These are phyloP conservation scores for Sphagnum tenellum DNA, from an alignment of 225 moss, liverwort and hornwort genomes.

Conservation along the genomic window DNA sequence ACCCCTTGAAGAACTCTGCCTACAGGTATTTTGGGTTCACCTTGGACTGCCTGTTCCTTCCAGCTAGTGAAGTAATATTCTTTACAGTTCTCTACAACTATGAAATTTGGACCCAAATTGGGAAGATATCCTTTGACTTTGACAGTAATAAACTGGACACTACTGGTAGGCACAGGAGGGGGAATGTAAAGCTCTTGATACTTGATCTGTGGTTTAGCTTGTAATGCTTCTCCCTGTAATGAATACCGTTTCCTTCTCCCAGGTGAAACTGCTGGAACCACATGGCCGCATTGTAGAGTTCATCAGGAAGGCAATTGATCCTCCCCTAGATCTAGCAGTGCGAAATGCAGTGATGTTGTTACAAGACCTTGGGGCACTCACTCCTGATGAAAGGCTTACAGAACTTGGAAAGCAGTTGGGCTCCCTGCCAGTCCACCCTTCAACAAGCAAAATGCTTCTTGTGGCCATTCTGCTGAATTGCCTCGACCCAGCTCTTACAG, in stretches of 20 bases:
- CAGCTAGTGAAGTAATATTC: too few relatives aligned
- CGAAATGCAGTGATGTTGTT: slow-evolving; percentile 69
- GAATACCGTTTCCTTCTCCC: slow-evolving; percentile 4
- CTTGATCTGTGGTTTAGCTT: too few relatives aligned
- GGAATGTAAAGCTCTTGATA: too few relatives aligned
- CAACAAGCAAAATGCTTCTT: slow-evolving; percentile 97
- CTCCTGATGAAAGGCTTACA: slow-evolving; percentile 78
- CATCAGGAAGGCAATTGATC: slow-evolving; percentile 78
- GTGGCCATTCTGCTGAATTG: slow-evolving; percentile 86
- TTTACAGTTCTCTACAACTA: too few relatives aligned
- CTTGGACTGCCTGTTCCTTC: not conserved
- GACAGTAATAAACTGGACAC: too few relatives aligned
- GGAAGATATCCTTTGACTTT: not conserved
- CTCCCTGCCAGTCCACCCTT: slow-evolving; percentile 89
- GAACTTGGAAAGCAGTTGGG: slow-evolving; percentile 93
- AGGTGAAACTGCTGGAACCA: slow-evolving; percentile 64
- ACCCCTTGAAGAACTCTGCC: slow-evolving; percentile 90
- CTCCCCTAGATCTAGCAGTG: slow-evolving; percentile 78
- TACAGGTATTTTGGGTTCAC: slow-evolving; percentile 42
- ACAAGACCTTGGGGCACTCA: slow-evolving; percentile 94
- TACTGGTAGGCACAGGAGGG: too few relatives aligned
- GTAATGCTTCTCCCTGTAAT: too few relatives aligned
- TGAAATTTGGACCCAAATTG: not conserved
- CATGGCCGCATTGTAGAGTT: slow-evolving; percentile 58
- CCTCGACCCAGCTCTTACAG: slow-evolving; percentile 85